phyloP scores from a whole-genome alignment of 1,284 basidiomycete genomes.

The Inonotus obliquus region DNA sequence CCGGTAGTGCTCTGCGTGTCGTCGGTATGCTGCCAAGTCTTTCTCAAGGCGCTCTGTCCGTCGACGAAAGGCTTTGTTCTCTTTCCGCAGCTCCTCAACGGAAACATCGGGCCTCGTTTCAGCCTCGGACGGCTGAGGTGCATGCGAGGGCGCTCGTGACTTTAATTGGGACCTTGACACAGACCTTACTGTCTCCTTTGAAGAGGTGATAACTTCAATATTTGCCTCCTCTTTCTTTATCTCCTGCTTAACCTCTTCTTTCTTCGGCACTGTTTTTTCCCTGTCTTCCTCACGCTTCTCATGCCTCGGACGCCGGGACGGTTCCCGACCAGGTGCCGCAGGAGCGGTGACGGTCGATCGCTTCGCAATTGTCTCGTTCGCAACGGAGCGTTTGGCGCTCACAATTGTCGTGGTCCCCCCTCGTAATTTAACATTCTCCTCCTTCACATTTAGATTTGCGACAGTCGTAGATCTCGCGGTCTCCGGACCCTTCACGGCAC shows the following conservation, averaged over 20 bases:
- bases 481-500: not conserved
- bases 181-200: not conserved
- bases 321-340: not conserved
- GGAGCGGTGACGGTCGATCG: conserved; percentile 9
- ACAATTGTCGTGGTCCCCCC: not conserved
- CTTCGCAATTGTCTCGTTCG: conserved; percentile 3
- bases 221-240: not conserved
- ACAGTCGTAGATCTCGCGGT: conserved; percentile 2
- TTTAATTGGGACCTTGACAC: not conserved
- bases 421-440: not conserved
- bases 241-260: not conserved
- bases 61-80: conserved; percentile 10
- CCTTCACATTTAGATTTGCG: not conserved
- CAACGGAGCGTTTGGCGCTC: not conserved
- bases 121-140: conserved; percentile 1
- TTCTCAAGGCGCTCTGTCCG: conserved; percentile 15
- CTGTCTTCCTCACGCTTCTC: not conserved
- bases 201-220: not conserved
- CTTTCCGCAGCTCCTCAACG: conserved; percentile 13
- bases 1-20: conserved; percentile 16
- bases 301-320: not conserved
- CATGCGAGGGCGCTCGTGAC: not conserved
- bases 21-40: conserved; percentile 10
- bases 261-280: not conserved
- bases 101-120: conserved; percentile 1